Percentiles rank a stretch among this genome's conserved stretches.
These are phyloP conservation scores for Coemansia brasiliensis DNA, from an alignment of 192 early-diverging fungal genomes.

Conservation along the genomic window DNA sequence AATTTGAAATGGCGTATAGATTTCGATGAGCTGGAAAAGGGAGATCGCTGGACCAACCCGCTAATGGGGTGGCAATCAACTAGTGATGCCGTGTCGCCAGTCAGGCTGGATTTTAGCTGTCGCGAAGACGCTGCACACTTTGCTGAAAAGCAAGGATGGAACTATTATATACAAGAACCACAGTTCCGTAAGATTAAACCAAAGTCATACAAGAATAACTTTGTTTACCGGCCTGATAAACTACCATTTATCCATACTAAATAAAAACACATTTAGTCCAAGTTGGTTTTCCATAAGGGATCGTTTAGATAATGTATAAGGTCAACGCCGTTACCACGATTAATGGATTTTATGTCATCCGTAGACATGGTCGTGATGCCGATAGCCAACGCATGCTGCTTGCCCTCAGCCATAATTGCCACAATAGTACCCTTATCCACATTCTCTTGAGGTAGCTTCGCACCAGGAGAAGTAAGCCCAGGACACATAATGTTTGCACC, in stretches of 20 bases:
- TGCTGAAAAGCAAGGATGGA: conserved; percentile 96
- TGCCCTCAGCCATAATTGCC: conserved; percentile 92
- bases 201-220: conserved; percentile 92
- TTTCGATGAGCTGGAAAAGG: conserved; percentile 77
- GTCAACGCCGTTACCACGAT: conserved; percentile 91
- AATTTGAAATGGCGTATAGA: conserved; percentile 85
- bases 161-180: conserved; percentile 90
- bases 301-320: conserved; percentile 88
- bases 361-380: conserved; percentile 87
- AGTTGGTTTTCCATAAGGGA: conserved; percentile 67
- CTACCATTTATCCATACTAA: conserved; percentile 84
- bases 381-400: conserved; percentile 90
- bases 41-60: conserved; percentile 89
- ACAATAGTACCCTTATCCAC: conserved; percentile 75
- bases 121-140: conserved; percentile 91
- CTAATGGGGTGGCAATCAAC: conserved; percentile 89
- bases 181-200: conserved; percentile 72
- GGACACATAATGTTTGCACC: conserved; percentile 99
- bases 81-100: conserved; percentile 79
- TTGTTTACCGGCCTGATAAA: conserved; percentile 77
- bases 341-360: conserved; percentile 84
- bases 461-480: conserved; percentile 93
- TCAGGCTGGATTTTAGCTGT: conserved; percentile 76
- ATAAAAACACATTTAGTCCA: conserved; percentile 51
- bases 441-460: conserved; percentile 69